Conservation (phyloP, 1,284 basidiomycete genomes). For the Pholiota adiposa region DNA sequence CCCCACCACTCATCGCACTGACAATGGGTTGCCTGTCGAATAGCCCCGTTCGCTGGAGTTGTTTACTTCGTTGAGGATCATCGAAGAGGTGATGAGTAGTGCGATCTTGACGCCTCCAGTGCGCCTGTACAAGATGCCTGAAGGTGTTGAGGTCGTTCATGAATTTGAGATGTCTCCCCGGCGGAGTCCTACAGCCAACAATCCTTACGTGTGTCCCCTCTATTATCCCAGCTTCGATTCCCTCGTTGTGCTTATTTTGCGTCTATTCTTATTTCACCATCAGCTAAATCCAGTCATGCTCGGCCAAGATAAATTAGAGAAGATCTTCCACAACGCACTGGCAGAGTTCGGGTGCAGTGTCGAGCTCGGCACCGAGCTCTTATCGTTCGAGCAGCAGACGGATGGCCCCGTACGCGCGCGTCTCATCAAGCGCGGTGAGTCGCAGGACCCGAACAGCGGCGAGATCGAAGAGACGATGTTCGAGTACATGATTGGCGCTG, state of each 20-base stretch:
- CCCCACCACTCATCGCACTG: neutral
- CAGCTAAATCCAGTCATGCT: constrained; percentile 38
- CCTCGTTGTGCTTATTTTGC: neutral
- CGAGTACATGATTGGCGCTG: constrained; percentile 44
- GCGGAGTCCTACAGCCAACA: constrained; percentile 34
- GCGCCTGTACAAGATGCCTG: constrained; percentile 33
- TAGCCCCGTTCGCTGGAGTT: constrained; percentile 24
- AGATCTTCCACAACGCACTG: constrained; percentile 38
- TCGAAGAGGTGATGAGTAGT: constrained; percentile 30
- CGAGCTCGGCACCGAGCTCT: constrained; percentile 42
- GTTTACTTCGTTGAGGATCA: constrained; percentile 31
- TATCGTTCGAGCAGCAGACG: constrained; percentile 41
- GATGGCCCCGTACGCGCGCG: constrained; percentile 36
- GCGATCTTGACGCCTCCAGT: constrained; percentile 34
- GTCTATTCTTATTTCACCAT: neutral
- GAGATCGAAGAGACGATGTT: constrained; percentile 31
- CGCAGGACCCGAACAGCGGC: constrained; percentile 17
- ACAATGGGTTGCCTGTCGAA: neutral
- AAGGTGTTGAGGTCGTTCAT: constrained; percentile 26
- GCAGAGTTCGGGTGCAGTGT: constrained; percentile 35
- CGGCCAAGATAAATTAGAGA: constrained; percentile 43
- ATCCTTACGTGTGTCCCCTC: constrained; percentile 30
- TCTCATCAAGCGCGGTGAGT: constrained; percentile 28
- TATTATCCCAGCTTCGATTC: neutral
- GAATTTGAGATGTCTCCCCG: constrained; percentile 36